These are phyloP conservation scores for Hyaloscypha finlandica DNA, from an alignment of 495 filamentous ascomycete genomes.

Conservation along the genomic window DNA sequence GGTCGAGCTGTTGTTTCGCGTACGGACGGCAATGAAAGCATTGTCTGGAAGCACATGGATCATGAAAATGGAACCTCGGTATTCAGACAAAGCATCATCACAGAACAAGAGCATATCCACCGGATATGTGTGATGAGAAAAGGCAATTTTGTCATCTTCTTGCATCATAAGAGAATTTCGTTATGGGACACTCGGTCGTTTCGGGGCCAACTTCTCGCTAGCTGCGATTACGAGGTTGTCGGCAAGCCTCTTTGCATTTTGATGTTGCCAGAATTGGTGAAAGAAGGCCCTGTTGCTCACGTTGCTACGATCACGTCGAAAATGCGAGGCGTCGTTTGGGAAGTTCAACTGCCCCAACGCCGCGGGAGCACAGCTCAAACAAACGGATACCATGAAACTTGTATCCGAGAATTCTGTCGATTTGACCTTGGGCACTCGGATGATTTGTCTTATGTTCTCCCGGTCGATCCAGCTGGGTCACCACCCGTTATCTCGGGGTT, in stretches of 20 bases:
- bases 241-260: constrained; percentile 85
- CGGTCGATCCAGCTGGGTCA: constrained; percentile 87
- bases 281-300: constrained; percentile 57
- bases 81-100: constrained; percentile 68
- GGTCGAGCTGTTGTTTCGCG: constrained; percentile 80
- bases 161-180: constrained; percentile 74
- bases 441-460: constrained; percentile 79
- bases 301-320: constrained; percentile 82
- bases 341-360: constrained; percentile 57
- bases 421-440: constrained; percentile 74
- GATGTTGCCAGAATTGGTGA: constrained; percentile 65
- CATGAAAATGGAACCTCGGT: constrained; percentile 52
- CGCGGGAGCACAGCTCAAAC: constrained; percentile 30
- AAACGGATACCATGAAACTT: constrained; percentile 41
- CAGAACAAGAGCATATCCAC: constrained; percentile 74
- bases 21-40: constrained; percentile 74
- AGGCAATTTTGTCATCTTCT: constrained; percentile 76
- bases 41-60: constrained; percentile 76
- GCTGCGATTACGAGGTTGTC: constrained; percentile 57
- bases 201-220: constrained; percentile 56
- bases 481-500: constrained; percentile 72
- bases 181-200: constrained; percentile 75
- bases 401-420: constrained; percentile 64
- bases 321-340: constrained; percentile 85
- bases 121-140: constrained; percentile 75